Percentiles rank a stretch among this genome's conserved stretches.
These are phyloP conservation scores for Trichoderma lentiforme DNA, from an alignment of 2,329 filamentous ascomycete genomes.

Conservation along the genomic window DNA sequence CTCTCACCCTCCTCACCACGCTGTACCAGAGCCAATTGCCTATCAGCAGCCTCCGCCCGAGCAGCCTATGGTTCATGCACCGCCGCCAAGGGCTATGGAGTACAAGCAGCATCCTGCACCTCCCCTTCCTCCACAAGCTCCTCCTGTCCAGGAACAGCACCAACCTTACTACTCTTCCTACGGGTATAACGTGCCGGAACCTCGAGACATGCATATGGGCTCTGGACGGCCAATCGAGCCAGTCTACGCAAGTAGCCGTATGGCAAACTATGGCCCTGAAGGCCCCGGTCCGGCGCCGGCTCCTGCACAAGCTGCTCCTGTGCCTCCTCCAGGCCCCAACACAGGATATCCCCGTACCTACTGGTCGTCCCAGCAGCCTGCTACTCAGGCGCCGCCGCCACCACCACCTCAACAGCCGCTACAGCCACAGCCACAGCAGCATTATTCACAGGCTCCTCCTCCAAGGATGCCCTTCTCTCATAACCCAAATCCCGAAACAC, in stretches of 20 bases:
- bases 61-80: conserved; percentile 26
- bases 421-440: background rate
- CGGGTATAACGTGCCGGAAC: conserved; percentile 30
- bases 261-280: conserved; percentile 33
- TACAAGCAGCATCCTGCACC: conserved; percentile 29
- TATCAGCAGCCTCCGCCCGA: conserved; percentile 29
- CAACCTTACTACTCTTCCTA: conserved; percentile 29
- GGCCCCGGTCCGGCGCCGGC: conserved; percentile 20
- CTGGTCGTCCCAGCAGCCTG: conserved; percentile 34
- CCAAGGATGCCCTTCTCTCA: conserved; percentile 37
- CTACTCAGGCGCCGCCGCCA: conserved; percentile 28
- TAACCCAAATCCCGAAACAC: conserved; percentile 34
- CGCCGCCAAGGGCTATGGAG: conserved; percentile 26
- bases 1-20: conserved; percentile 21
- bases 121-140: background rate
- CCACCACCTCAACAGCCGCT: conserved; percentile 5
- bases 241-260: conserved; percentile 31
- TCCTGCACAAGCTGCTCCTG: conserved; percentile 11
- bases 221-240: conserved; percentile 33
- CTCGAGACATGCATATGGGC: conserved; percentile 30
- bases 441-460: conserved; percentile 22
- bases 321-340: conserved; percentile 12
- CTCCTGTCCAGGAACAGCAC: conserved; percentile 22
- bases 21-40: conserved; percentile 20
- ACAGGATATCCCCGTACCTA: conserved; percentile 31